Conservation (phyloP, 1,139 yeast genomes). For the Pichia inconspicua region DNA sequence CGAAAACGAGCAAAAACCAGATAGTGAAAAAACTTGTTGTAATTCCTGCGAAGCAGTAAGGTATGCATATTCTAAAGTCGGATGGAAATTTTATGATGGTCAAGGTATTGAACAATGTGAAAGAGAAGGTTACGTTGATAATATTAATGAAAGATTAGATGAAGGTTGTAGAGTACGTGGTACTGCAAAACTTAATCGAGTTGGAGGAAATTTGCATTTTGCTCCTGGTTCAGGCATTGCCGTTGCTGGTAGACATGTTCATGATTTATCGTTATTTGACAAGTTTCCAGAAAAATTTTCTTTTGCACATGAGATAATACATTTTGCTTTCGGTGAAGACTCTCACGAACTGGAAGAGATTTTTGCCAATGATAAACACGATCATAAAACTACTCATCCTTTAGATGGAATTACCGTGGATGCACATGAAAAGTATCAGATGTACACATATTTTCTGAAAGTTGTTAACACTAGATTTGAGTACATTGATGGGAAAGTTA, state of each 20-base stretch:
- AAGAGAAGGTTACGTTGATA: constrained; percentile 69
- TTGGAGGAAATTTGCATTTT: constrained; percentile 86
- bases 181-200: constrained; percentile 68
- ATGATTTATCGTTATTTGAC: constrained; percentile 70
- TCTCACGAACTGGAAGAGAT: constrained; percentile 29
- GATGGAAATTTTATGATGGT: constrained; percentile 92
- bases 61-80: constrained; percentile 63
- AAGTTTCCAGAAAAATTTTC: constrained; percentile 48
- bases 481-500: constrained; percentile 40
- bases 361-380: constrained; percentile 19
- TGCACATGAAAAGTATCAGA: constrained; percentile 49
- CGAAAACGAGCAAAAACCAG: constrained; percentile 35
- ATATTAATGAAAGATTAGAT: constrained; percentile 47
- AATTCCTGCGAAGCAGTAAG: constrained; percentile 78
- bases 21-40: constrained; percentile 54
- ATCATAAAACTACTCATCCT: constrained; percentile 54
- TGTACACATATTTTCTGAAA: constrained; percentile 72
- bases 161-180: constrained; percentile 92
- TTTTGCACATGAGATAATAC: constrained; percentile 70
- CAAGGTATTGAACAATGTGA: constrained; percentile 83
- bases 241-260: constrained; percentile 56
- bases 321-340: constrained; percentile 74
- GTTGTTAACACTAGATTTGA: constrained; percentile 88
- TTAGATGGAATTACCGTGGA: constrained; percentile 47
- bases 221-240: constrained; percentile 81